Evolutionary conservation across 2,329 filamentous ascomycete genomes (phyloP), one percentile per base, ranked within the genome.

Genomic region (Pyrenochaeta sp.): DNA sequence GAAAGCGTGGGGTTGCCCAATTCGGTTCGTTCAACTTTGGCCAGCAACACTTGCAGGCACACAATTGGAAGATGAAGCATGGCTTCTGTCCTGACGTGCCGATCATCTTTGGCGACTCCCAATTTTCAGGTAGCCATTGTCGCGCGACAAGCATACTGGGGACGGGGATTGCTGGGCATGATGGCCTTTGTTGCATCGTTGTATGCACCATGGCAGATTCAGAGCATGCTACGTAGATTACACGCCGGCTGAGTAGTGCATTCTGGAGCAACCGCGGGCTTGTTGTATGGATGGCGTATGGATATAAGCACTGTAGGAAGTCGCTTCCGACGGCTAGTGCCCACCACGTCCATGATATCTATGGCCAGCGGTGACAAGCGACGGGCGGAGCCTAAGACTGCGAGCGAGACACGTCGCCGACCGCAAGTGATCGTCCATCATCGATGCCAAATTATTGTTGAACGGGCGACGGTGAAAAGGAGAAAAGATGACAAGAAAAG

Each of bases 1-100:
- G 35, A 26, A 30, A 48, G 48, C 49, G 46, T 60, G 53, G 51
- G 43, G 51, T 48, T 51, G 10, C 57, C 44, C 34, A 39, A 52
- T 55, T 42, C 40, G 54, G 47, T 43, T 42, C 41, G 29, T 29
- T 39, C n/a, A n/a, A 42, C 42, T 15, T 41, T 13, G 20, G 37
- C 41, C 27, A 41, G 43, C 39, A 41, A 55, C 44, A 52, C 51
- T 50, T 58, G 54, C 51, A 34, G 44, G 26, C 32, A 43, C 14
- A 26, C 26, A 28, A 53, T 55, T 59, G 53, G 51, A 44, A 36
- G n/a, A 21, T 32, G 20, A 28, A 34, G 17, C 27, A 41, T 27
- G 24, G 17, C 31, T 35, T 22, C 26, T 34, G 21, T 42, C 36
- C 37, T 34, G 43, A 41, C 35, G 40, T 22, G 49, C 24, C 35